Evolutionary conservation across 2,329 filamentous ascomycete species (phyloP), one percentile per base, ranked within the genome.

Genomic region (Corynespora cassiicola): DNA sequence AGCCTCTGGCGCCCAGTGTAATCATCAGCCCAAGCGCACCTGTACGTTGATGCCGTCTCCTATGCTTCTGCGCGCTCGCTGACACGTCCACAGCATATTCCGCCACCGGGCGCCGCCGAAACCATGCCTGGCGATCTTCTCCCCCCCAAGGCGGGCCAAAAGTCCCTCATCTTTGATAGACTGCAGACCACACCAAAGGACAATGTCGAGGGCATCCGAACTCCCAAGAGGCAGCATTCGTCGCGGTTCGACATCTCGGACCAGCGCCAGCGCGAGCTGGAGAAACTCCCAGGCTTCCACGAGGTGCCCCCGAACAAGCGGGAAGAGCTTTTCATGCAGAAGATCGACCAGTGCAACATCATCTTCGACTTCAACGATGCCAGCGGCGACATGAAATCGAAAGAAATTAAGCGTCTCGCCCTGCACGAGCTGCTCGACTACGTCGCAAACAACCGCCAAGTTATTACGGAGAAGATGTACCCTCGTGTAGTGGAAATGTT

Each of bases 351-450:
- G 70, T 99, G 94, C 77, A 99, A 99, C 67, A 95, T 99, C 75
- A 99, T 99, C 61, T 99, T 99, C 66, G 94, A 99, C 74, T 99
- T 99, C 75, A 99, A 97, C 68, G 94, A 99, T 71, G 90, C 92
- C 31, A 95, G 89, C 52, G 91, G 87, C 54, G 94, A 99, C 67
- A 97, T 99, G 91, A 99, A 99, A 72, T 96, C 92, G 31, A 99
- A 99, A 76, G 94, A 99, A 73, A 97, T 99, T 79, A 99, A 99
- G 78, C 84, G 94, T 62, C 76, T 99, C 54, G 94, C 94, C 26
- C 79, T 99, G 28, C 94, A 99, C 67, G 94, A 99, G 69, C 78
- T 99, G 47, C 81, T 99, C 50, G 94, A 99, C 70, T 99, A 99
- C 66, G 94, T 99, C 41, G 92, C 94, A 59, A 97, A 97, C 73